Evolutionary conservation across 2,329 filamentous ascomycete genomes (phyloP).

Genomic region (Xylaria sp.): DNA sequence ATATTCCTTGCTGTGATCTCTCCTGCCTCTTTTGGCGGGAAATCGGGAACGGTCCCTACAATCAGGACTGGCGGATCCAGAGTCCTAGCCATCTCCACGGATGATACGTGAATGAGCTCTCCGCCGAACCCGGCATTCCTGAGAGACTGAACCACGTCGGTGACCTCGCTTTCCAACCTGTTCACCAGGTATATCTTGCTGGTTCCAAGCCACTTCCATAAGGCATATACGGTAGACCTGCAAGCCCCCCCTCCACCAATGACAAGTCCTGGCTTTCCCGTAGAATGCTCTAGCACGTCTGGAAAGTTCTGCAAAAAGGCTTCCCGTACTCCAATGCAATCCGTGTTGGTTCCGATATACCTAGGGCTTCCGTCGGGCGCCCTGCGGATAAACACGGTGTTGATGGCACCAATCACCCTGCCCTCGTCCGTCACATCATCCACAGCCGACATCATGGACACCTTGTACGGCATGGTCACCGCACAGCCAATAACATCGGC

Average conservation of each 20-base stretch:
- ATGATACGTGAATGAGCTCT: constrained; percentile 62
- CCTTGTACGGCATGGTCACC: constrained; percentile 85
- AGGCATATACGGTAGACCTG: constrained; percentile 75
- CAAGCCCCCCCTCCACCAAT: constrained; percentile 79
- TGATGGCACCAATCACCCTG: constrained; percentile 74
- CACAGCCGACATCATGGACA: constrained; percentile 72
- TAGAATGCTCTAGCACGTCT: constrained; percentile 50
- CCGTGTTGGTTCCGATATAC: constrained; percentile 78
- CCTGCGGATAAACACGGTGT: constrained; percentile 71
- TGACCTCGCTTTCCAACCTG: constrained; percentile 68
- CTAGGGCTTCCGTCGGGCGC: constrained; percentile 50
- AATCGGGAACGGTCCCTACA: constrained; percentile 76
- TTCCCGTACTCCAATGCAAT: constrained; percentile 77
- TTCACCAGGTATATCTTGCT: constrained; percentile 77
- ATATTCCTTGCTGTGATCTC: constrained; percentile 65
- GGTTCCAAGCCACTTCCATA: constrained; percentile 70
- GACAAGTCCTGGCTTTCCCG: constrained; percentile 68
- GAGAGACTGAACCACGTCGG: constrained; percentile 68
- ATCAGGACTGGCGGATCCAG: constrained; percentile 67
- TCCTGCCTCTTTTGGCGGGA: constrained; percentile 65
- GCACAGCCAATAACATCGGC: constrained; percentile 43
- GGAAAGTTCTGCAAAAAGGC: constrained; percentile 63
- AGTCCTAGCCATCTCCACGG: constrained; percentile 59
- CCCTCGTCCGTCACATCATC: constrained; percentile 75
- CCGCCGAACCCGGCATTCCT: constrained; percentile 60